A percentile compares a stretch with the other conserved stretches of the same genome.
Conservation (phyloP, 768 basidiomycete species). For the Imleria badia region DNA sequence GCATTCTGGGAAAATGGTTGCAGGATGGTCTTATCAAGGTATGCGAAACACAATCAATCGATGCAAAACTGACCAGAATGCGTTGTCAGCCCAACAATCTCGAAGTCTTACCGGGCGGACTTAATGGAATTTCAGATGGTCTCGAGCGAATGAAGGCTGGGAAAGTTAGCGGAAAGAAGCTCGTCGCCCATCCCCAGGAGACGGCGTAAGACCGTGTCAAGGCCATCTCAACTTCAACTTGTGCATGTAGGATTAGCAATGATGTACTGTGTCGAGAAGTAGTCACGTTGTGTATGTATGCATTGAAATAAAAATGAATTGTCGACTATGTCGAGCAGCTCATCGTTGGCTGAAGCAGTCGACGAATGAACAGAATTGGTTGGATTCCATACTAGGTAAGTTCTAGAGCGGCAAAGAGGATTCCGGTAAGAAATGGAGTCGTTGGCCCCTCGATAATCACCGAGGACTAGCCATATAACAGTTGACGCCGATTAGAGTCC, state of each 20-base stretch:
- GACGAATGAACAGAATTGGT: not conserved
- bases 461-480: not conserved
- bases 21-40: slow-evolving; percentile 28
- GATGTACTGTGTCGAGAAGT: not conserved
- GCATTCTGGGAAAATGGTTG: slow-evolving; percentile 24
- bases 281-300: slow-evolving; percentile 1
- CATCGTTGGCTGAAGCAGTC: not conserved
- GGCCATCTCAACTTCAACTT: not conserved
- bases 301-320: slow-evolving; percentile 5
- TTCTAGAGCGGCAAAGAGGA: not conserved
- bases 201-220: slow-evolving; percentile 17
- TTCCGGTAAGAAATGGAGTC: not conserved
- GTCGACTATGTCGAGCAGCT: not conserved
- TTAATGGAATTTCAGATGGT: slow-evolving; percentile 37
- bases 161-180: slow-evolving; percentile 43
- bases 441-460: not conserved
- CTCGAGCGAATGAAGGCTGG: slow-evolving; percentile 36
- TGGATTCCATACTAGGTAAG: not conserved
- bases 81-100: slow-evolving; percentile 38
- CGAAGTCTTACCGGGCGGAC: slow-evolving; percentile 43
- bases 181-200: slow-evolving; percentile 43
- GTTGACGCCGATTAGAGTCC: not conserved
- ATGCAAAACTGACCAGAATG: not conserved
- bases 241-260: slow-evolving; percentile 20
- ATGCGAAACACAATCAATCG: not conserved